Base-by-base conservation (phyloP, 1,284 basidiomycete genomes). In the Boletus hoseneyae region DNA sequence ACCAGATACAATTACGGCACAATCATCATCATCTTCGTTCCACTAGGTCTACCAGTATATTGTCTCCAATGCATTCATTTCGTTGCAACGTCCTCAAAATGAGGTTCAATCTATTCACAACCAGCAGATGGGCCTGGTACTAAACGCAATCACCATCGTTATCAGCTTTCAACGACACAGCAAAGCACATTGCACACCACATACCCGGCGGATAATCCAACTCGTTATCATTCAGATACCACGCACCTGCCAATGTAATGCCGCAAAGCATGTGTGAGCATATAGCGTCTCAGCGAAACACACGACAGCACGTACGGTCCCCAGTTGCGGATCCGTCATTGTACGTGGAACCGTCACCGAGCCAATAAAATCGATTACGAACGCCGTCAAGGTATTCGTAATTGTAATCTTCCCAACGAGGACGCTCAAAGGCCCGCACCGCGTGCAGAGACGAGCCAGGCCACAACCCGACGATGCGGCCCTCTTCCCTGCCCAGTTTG, bases 361-460 rank as follows among this genome's bases (percentile, higher is more conserved):
- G 68, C 78, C 80, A 85, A 59, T 78, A 71, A 58, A 82, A 72
- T 6, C 77, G 68, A 55, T 82, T 82, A 15, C 63, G 32, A 39
- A 47, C 61, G 3, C 61, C 68, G 42, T 79, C 75, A 3, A 76
- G 61, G 4, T 51, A 63, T 52, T 82, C 77, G 55, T 80, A 85
- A 29, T 74, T 71, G 57, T 72, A 85, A 56, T 85, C 83, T 54
- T 85, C 83, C 82, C 82, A 85, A 4, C 82, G 76, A 0, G 82
- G 82, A 60, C 80, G 56, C 33, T 68, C 65, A 12, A 85, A 62
- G 0, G 76, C 70, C 33, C 70, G 73, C 5, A 74, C 67, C 2
- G 76, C 77, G 48, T 83, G 81, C 15, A 82, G 65, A 41, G 72
- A 70, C 0, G 82, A 82, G 11, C 81, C 80, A 21, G 82, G 83